Base-by-base conservation (phyloP, 441 rosid species). In the Heliophila coronopifolia region DNA sequence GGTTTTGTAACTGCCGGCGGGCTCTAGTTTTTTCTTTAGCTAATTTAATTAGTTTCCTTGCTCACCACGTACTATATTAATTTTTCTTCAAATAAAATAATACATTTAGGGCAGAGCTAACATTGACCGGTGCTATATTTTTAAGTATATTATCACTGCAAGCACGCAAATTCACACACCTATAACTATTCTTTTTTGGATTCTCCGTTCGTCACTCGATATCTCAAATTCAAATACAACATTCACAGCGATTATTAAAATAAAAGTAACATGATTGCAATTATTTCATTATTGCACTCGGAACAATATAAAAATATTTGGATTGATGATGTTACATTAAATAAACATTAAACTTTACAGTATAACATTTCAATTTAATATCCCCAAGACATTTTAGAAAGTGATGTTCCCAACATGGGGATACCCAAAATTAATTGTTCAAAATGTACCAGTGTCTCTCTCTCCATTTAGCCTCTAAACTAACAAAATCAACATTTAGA, bases 311-410 rank as follows among this genome's bases (percentile, higher is more conserved):
- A 28, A 36, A 27, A 41, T 19, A 27, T 28, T 11, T 20, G 41
- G 41, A 64, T n/a, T 42, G 47, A 42, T 57, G 58, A 27, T 28
- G 54, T 34, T 49, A 34, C 42, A 28, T 50, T 28, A 57, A 26
- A 56, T 26, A 34, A 16, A 49, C 22, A 57, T 42, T 7, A 37
- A 38, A 5, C 15, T 23, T 30, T 53, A n/a, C n/a, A n/a, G n/a
- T n/a, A n/a, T 3, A 20, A 56, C 34, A 26, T 20, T 12, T n/a
- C 31, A 32, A 18, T 49, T 26, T 11, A 3, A 14, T 41, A 20
- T 22, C n/a, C n/a, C 7, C 14, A 14, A 41, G 52, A 56, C 49
- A 57, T n/a, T n/a, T n/a, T n/a, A n/a, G n/a, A n/a, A n/a, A n/a
- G n/a, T n/a, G n/a, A n/a, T n/a, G n/a, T n/a, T n/a, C n/a, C n/a